Evolutionary conservation across 148 eudicot genomes (phyloP).

Genomic region (Vaccinium macrocarpon): DNA sequence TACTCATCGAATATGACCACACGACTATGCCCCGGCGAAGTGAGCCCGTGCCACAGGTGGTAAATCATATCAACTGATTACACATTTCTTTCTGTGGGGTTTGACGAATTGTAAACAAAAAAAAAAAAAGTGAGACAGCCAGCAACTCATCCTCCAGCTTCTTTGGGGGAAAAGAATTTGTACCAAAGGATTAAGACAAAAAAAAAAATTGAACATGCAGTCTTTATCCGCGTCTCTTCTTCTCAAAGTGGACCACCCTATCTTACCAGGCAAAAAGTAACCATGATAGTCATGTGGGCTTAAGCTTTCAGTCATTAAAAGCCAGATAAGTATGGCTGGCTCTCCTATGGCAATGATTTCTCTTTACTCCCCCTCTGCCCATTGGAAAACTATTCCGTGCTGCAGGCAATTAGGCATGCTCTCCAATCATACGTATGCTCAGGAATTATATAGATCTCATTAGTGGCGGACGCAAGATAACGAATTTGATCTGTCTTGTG

Average conservation of each 20-base stretch:
- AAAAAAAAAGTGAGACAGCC: not conserved
- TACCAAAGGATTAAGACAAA: not conserved
- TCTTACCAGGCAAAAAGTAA: not conserved
- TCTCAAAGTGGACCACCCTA: not conserved
- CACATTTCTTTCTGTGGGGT: too few relatives aligned
- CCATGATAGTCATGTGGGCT: not conserved
- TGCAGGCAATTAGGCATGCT: not conserved
- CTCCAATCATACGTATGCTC: too few relatives aligned
- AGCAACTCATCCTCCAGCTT: constrained; percentile 1
- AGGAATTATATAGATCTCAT: too few relatives aligned
- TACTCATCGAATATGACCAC: too few relatives aligned
- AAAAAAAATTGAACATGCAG: not conserved
- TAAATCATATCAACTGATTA: too few relatives aligned
- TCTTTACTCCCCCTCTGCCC: not conserved
- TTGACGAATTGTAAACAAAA: too few relatives aligned
- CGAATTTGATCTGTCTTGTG: too few relatives aligned
- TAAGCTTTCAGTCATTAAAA: not conserved
- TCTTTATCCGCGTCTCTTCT: not conserved
- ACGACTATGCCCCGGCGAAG: too few relatives aligned
- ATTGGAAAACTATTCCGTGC: not conserved
- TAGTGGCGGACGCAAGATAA: too few relatives aligned
- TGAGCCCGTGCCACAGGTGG: too few relatives aligned
- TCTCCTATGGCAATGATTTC: not conserved
- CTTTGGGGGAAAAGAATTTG: not conserved
- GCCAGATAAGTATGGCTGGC: not conserved